Evolutionary conservation across 2,329 filamentous ascomycete species (phyloP), one percentile per base, ranked within the genome.

Genomic region (Curvularia eragrostidis): DNA sequence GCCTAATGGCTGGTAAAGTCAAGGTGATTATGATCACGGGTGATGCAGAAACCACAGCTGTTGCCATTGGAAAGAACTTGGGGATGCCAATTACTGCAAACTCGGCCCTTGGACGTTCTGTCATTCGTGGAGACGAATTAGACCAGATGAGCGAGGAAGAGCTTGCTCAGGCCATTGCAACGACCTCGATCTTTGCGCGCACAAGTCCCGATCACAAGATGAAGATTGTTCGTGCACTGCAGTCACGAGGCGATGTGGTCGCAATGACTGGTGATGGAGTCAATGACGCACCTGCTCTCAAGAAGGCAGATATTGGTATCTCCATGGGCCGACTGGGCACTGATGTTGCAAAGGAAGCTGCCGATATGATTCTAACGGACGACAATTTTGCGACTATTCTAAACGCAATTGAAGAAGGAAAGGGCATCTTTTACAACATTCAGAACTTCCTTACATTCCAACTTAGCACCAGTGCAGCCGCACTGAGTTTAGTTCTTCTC

Each of bases 371-470:
- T 63, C 80, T 96, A 51, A 95, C 91, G 0, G 91, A 95, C 67
- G 91, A 96, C 75, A 90, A 95, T 77, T 95, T 96, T 75, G 91
- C 90, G 0, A 95, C 91, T 5, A 99, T 99, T 62, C 84, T 99
- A 10, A 91, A 89, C 58, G 95, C 95, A 28, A 99, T 99, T 61
- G 95, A 99, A 77, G 95, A 99, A 80, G 96, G 95, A 78, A 99
- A 99, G 78, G 95, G 93, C 54, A 99, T 99, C 67, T 99, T 99
- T 79, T 97, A 95, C 84, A 99, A 99, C 77, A 98, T 99, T 66
- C 95, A 99, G 75, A 99, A 99, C 78, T 99, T 99, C 79, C 85
- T 99, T 63, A 98, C 95, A 0, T 99, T 99, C 79, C 96, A 99
- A 80, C 85, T 99, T 56, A 97, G 93, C 77, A 99, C 95, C 47